Conservation (phyloP, 805 yeast species). For the Sugiyamaella qingdaonensis region DNA sequence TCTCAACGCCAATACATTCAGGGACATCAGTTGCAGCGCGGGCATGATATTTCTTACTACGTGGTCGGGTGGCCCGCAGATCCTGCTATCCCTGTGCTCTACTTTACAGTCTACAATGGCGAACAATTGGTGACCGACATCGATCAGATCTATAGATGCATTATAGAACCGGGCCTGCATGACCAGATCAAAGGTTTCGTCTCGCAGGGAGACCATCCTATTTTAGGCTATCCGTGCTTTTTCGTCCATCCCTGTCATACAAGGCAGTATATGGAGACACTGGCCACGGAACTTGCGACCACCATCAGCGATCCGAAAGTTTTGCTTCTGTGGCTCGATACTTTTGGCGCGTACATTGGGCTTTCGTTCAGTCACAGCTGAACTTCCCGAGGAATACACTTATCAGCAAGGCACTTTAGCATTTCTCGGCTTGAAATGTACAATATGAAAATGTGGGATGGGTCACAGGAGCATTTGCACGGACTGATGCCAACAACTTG, state of each 20-base stretch:
- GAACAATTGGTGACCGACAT: slow-evolving; percentile 13
- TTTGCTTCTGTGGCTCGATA: neutral
- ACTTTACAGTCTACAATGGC: slow-evolving; percentile 20
- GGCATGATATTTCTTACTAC: slow-evolving; percentile 11
- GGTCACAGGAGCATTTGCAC: too few relatives aligned
- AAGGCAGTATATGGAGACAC: slow-evolving; percentile 5
- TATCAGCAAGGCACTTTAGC: too few relatives aligned
- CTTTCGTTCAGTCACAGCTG: neutral
- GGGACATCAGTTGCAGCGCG: neutral
- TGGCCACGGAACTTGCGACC: neutral
- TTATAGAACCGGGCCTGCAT: slow-evolving; percentile 7
- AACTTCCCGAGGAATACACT: too few relatives aligned
- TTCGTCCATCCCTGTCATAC: slow-evolving; percentile 44
- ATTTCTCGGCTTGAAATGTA: too few relatives aligned
- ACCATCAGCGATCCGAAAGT: neutral
- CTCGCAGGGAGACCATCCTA: slow-evolving; percentile 30
- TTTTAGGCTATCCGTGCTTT: slow-evolving; percentile 25
- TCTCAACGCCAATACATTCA: neutral
- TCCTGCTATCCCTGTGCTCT: slow-evolving; percentile 30
- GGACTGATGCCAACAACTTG: too few relatives aligned
- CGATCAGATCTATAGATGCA: slow-evolving; percentile 9
- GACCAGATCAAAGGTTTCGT: slow-evolving; percentile 14
- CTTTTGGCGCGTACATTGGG: neutral
- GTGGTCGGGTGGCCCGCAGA: slow-evolving; percentile 30
- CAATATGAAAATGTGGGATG: too few relatives aligned